Conservation (phyloP, 148 eudicot species). For the Persicaria maculosa region DNA sequence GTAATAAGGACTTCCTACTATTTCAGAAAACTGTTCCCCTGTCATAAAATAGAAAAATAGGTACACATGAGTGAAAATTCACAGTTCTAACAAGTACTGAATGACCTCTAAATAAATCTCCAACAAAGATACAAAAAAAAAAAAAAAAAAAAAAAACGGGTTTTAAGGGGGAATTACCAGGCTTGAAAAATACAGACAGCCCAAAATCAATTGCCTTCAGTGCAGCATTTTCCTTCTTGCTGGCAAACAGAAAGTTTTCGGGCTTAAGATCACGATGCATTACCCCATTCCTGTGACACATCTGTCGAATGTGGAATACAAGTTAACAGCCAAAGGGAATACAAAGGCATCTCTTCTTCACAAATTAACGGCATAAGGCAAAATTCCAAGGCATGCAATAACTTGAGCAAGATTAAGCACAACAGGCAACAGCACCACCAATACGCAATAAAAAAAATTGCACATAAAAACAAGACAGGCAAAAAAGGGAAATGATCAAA, state of each 20-base stretch:
- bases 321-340: neutral
- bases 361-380: neutral
- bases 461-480: neutral
- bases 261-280: constrained; percentile 52
- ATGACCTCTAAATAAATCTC: neutral
- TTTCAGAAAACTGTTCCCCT: constrained; percentile 46
- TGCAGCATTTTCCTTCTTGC: constrained; percentile 47
- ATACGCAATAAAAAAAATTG: neutral
- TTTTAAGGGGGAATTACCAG: constrained; percentile 4
- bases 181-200: constrained; percentile 17
- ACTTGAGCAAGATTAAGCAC: neutral
- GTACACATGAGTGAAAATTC: neutral
- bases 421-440: neutral
- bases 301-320: constrained; percentile 13
- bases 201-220: constrained; percentile 47
- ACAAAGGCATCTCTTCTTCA: neutral
- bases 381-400: neutral
- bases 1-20: constrained; percentile 59
- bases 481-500: neutral
- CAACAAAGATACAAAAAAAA: neutral
- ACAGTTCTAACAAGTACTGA: neutral
- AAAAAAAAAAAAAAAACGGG: neutral
- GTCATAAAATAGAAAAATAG: constrained; percentile 8
- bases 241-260: constrained; percentile 40
- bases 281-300: constrained; percentile 45